phyloP scores from a whole-genome alignment of 257 asterid genomes.

The Eucommia ulmoides region DNA sequence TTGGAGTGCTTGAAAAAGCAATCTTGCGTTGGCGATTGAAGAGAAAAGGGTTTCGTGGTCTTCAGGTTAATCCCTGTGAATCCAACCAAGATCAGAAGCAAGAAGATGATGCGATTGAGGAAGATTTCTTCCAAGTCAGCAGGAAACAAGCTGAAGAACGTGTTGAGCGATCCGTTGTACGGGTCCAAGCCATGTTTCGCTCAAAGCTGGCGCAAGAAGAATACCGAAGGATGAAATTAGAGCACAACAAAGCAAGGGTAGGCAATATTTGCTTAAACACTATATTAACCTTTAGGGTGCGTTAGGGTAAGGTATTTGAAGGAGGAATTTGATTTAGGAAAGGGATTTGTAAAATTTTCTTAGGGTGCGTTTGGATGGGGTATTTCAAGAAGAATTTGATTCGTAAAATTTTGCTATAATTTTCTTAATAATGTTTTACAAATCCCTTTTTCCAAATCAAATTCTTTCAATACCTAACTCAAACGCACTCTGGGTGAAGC shows the following conservation, averaged over 20 bases:
- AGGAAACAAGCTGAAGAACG: conserved; percentile 98
- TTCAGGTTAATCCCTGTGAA: conserved; percentile 42
- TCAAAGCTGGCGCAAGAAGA: conserved; percentile 88
- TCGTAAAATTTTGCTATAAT: no score
- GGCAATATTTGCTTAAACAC: neutral
- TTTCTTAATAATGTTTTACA: no score
- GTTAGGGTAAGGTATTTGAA: no score
- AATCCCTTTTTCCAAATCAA: no score
- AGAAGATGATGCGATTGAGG: conserved; percentile 50
- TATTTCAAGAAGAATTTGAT: no score
- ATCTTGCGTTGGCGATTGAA: conserved; percentile 86
- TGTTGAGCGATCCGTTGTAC: conserved; percentile 80
- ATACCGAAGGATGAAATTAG: conserved; percentile 81
- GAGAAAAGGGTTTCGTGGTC: conserved; percentile 91
- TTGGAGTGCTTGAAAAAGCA: conserved; percentile 89
- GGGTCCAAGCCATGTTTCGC: conserved; percentile 94
- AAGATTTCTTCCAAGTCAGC: conserved; percentile 82
- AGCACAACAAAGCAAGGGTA: conserved; percentile 49
- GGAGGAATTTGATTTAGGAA: no score
- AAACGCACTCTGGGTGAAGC: no score
- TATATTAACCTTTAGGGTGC: no score
- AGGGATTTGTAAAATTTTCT: no score
- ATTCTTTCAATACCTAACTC: neutral
- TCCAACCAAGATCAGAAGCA: conserved; percentile 21
- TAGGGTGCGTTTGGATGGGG: no score